Base-by-base conservation (phyloP, 768 basidiomycete species). In the Roridomyces roridus region DNA sequence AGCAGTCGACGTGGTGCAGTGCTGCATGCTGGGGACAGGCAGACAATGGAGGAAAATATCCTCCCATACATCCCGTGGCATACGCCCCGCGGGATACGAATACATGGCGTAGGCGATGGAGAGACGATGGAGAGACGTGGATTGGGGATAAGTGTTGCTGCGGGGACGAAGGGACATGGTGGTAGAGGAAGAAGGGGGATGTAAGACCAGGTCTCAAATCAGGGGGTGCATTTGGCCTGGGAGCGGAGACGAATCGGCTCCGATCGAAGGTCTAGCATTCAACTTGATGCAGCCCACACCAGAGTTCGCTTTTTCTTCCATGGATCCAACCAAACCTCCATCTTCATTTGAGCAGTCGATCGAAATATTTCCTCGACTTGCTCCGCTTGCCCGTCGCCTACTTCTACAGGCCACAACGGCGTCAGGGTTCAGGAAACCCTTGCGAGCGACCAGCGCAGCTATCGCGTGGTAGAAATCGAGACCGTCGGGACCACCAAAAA, bases 291-390 rank as follows among this genome's bases (percentile, higher is more conserved):
- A 67, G 68, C 77, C 21, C 78, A 88, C 59, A 91, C 69, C 15
- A 95, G 87, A 44, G 88, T 85, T 59, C 94, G 83, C 55, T 87
- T 80, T 62, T 82, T 84, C 43, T 84, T 85, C 87, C 87, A 96
- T 57, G 87, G 89, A 72, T 96, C 94, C 57, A 70, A 69, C 93
- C 92, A 95, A 34, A 91, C 80, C 65, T 89, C 82, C 5, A 85
- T 80, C 31, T 71, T 65, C 42, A 91, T 68, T 35, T 73, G 67
- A 39, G 78, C 81, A n/a, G 75, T 75, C 15, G 70, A 53, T 51
- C 69, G 72, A 63, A 95, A 76, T 46, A 96, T 85, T 2, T 66
- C 63, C 51, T 80, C 68, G 18, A 96, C 93, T 2, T 73, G 78
- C 3, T 72, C 66, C 15, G 88, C 91, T 74, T 96, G 94, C 12